These are phyloP conservation scores for Penicillium flavigenum DNA, from an alignment of 495 filamentous ascomycete genomes.

Conservation along the genomic window DNA sequence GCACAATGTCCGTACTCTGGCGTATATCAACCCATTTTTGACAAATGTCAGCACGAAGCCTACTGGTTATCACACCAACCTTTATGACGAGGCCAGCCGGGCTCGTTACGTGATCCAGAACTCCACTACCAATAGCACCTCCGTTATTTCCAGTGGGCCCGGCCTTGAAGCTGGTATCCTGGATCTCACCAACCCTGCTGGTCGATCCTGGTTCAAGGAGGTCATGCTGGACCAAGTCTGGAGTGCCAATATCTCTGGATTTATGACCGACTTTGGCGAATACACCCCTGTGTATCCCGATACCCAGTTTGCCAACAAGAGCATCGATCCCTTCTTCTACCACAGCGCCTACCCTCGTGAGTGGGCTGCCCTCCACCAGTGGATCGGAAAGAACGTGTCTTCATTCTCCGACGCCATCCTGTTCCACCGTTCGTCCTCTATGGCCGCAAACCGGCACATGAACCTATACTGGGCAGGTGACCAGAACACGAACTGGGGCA, in stretches of 20 bases:
- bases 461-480: conserved; percentile 32
- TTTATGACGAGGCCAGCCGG: conserved; percentile 23
- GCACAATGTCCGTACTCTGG: conserved; percentile 28
- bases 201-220: conserved; percentile 24
- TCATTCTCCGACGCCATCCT: conserved; percentile 23
- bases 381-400: conserved; percentile 19
- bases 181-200: conserved; percentile 25
- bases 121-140: conserved; percentile 23
- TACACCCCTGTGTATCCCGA: conserved; percentile 24
- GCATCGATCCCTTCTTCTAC: conserved; percentile 22
- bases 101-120: conserved; percentile 26
- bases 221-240: conserved; percentile 25
- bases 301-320: conserved; percentile 26
- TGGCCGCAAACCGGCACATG: conserved; percentile 26
- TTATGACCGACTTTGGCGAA: conserved; percentile 30
- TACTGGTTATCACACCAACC: conserved; percentile 21
- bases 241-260: conserved; percentile 28
- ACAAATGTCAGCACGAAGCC: conserved; percentile 30
- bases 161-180: conserved; percentile 28
- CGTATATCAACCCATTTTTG: conserved; percentile 32
- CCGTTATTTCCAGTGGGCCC: conserved; percentile 27
- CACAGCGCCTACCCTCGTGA: conserved; percentile 28
- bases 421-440: conserved; percentile 25
- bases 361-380: conserved; percentile 27
- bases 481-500: conserved; percentile 27